Conservation (phyloP, 805 yeast species). For the Hanseniaspora valbyensis region DNA sequence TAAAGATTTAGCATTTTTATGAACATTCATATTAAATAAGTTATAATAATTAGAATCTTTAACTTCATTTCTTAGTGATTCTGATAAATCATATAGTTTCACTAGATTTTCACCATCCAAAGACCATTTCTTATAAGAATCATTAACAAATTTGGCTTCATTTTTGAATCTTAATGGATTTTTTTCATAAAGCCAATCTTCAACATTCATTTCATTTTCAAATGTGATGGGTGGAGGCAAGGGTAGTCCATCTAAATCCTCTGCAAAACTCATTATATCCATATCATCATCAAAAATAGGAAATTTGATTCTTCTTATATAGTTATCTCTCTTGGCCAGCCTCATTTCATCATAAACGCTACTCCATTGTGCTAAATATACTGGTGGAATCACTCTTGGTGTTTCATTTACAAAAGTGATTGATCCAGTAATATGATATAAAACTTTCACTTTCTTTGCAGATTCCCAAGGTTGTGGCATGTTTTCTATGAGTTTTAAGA, state of each 20-base stretch:
- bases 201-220: slow-evolving; percentile 54
- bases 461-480: slow-evolving; percentile 99
- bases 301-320: slow-evolving; percentile 81
- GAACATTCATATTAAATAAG: slow-evolving; percentile 66
- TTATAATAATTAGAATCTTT: slow-evolving; percentile 51
- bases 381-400: slow-evolving; percentile 86
- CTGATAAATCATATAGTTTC: slow-evolving; percentile 51
- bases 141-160: slow-evolving; percentile 45
- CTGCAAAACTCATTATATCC: slow-evolving; percentile 78
- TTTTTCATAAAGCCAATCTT: slow-evolving; percentile 73
- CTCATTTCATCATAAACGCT: slow-evolving; percentile 88
- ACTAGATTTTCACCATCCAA: slow-evolving; percentile 53
- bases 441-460: slow-evolving; percentile 68
- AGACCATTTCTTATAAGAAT: slow-evolving; percentile 64
- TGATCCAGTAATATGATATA: slow-evolving; percentile 88
- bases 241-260: slow-evolving; percentile 61
- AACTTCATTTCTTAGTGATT: slow-evolving; percentile 56
- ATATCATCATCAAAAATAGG: slow-evolving; percentile 98
- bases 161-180: slow-evolving; percentile 54
- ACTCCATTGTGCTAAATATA: slow-evolving; percentile 92
- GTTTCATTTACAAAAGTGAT: slow-evolving; percentile 87
- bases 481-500: slow-evolving; percentile 75
- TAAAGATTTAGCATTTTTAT: slow-evolving; percentile 83
- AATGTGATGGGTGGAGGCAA: slow-evolving; percentile 61
- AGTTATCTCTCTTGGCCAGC: slow-evolving; percentile 79